These are phyloP conservation scores for Dovyalis caffra DNA, from an alignment of 345 rosid species.

Conservation along the genomic window DNA sequence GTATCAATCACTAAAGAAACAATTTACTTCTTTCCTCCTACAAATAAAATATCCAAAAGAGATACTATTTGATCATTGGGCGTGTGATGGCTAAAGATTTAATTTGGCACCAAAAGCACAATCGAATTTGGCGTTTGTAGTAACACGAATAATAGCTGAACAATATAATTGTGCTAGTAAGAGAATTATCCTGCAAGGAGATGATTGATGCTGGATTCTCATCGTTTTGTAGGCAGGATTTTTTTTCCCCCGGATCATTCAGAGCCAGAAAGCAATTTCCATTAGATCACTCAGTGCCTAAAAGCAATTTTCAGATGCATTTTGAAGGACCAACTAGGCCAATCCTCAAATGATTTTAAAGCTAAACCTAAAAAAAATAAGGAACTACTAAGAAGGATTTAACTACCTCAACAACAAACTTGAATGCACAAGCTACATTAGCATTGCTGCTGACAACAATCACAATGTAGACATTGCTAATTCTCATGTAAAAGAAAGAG, in stretches of 20 bases:
- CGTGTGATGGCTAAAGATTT: not conserved
- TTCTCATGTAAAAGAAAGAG: constrained; percentile 93
- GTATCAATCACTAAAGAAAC: not conserved
- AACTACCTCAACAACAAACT: constrained; percentile 93
- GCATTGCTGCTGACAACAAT: constrained; percentile 99
- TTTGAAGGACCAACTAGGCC: not conserved
- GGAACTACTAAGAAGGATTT: not conserved
- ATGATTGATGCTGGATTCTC: not conserved
- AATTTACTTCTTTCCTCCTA: not conserved
- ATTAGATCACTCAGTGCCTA: not conserved
- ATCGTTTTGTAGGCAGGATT: not conserved
- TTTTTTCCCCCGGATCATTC: not conserved
- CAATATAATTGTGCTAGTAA: not conserved
- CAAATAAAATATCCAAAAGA: not conserved
- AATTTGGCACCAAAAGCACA: not conserved
- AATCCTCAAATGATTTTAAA: not conserved
- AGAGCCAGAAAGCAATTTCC: not conserved
- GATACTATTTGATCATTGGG: not conserved
- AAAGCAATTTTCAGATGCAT: not conserved
- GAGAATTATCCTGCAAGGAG: not conserved
- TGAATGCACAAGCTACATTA: constrained; percentile 98
- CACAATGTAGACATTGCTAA: constrained; percentile 95
- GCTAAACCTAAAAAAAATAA: not conserved
- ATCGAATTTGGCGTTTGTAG: not conserved
- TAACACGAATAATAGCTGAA: not conserved